phyloP scores from a whole-genome alignment of 148 eudicot species.

The Camellia japonica region DNA sequence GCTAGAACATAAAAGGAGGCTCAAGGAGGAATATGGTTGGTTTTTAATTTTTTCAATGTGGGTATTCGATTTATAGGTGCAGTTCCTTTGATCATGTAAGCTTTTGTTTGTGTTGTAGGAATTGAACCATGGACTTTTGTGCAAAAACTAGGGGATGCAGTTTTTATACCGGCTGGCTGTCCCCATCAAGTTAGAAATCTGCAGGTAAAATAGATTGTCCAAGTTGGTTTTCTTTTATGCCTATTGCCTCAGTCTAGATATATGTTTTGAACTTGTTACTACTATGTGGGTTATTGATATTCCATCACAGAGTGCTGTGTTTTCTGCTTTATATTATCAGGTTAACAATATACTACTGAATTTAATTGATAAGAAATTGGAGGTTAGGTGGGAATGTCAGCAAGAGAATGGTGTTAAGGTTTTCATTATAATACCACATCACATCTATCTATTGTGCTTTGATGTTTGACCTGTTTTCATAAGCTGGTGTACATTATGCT shows the following conservation, averaged over 20 bases:
- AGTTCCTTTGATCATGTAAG: background rate
- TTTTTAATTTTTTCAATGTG: background rate
- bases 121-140: slow-evolving; percentile 66
- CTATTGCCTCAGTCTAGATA: background rate
- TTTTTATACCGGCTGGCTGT: slow-evolving; percentile 61
- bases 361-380: background rate
- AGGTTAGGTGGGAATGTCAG: background rate
- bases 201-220: slow-evolving; percentile 33
- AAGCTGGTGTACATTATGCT: too few species aligned
- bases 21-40: slow-evolving; percentile 50
- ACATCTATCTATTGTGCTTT: background rate
- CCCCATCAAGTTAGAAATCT: slow-evolving; percentile 66
- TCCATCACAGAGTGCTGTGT: background rate
- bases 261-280: background rate
- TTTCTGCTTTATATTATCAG: background rate
- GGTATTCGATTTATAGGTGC: background rate
- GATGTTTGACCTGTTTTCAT: background rate
- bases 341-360: background rate
- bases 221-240: background rate
- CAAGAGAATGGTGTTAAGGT: background rate
- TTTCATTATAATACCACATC: background rate
- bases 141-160: slow-evolving; percentile 62
- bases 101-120: slow-evolving; percentile 28
- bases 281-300: too few species aligned
- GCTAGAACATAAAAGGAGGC: slow-evolving; percentile 34